Conservation (phyloP, 1,284 basidiomycete species). For the Cystobasidium sp. region DNA sequence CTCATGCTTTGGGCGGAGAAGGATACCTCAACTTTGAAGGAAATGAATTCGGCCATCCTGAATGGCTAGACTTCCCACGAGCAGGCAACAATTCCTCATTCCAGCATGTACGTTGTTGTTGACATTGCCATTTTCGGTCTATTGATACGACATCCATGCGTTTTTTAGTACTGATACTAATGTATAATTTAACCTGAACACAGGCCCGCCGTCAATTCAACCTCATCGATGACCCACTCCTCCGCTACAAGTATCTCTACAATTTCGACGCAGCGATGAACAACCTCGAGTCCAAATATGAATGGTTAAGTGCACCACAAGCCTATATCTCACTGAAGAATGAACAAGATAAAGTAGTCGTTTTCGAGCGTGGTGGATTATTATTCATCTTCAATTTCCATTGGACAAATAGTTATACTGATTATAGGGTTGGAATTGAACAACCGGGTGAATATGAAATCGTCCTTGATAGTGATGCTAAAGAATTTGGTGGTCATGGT, state of each 20-base stretch:
- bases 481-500: slow-evolving; percentile 84
- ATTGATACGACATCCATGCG: no score
- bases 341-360: slow-evolving; percentile 87
- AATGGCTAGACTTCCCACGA: slow-evolving; percentile 99
- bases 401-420: slow-evolving; percentile 80
- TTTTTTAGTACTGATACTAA: not conserved
- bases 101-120: slow-evolving; percentile 74
- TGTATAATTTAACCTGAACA: not conserved
- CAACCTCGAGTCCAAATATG: slow-evolving; percentile 72
- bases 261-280: slow-evolving; percentile 96
- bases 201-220: slow-evolving; percentile 79
- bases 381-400: slow-evolving; percentile 98
- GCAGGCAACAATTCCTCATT: slow-evolving; percentile 93
- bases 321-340: slow-evolving; percentile 92
- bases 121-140: no score
- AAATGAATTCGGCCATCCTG: slow-evolving; percentile 62
- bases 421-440: slow-evolving; percentile 91
- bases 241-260: slow-evolving; percentile 92
- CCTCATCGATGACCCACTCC: slow-evolving; percentile 78
- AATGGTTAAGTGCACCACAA: slow-evolving; percentile 84
- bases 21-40: slow-evolving; percentile 98
- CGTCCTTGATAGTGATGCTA: slow-evolving; percentile 82
- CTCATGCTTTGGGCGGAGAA: slow-evolving; percentile 91
- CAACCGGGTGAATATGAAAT: slow-evolving; percentile 82
- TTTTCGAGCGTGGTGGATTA: slow-evolving; percentile 88